Evolutionary conservation across 2,329 filamentous ascomycete genomes (phyloP).

Genomic region (Zymoseptoria crescenta): DNA sequence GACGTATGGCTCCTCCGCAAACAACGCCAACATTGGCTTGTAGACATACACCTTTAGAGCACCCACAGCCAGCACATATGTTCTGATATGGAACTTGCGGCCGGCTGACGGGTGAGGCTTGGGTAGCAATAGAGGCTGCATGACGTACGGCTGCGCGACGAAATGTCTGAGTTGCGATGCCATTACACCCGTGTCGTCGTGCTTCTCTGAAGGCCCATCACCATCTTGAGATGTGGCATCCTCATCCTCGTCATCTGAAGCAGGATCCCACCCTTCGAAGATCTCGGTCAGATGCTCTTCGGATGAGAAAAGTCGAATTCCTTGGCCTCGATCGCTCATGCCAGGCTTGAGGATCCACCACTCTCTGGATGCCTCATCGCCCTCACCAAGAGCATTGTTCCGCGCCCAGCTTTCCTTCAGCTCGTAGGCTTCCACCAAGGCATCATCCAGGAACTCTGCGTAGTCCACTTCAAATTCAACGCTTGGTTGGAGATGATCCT

Average conservation of each 20-base stretch:
- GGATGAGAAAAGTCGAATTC: slow-evolving; percentile 79
- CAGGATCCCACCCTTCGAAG: slow-evolving; percentile 85
- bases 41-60: slow-evolving; percentile 79
- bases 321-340: slow-evolving; percentile 94
- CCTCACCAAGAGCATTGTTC: slow-evolving; percentile 48
- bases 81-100: slow-evolving; percentile 90
- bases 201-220: slow-evolving; percentile 7
- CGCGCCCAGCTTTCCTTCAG: slow-evolving; percentile 66
- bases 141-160: slow-evolving; percentile 88
- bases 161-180: slow-evolving; percentile 93
- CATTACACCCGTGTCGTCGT: slow-evolving; percentile 52
- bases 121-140: slow-evolving; percentile 68
- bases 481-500: slow-evolving; percentile 62
- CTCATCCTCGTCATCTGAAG: slow-evolving; percentile 58
- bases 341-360: slow-evolving; percentile 99
- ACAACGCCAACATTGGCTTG: slow-evolving; percentile 84
- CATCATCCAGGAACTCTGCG: slow-evolving; percentile 91
- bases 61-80: slow-evolving; percentile 78
- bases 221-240: slow-evolving; percentile 27
- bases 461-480: slow-evolving; percentile 94
- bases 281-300: slow-evolving; percentile 77
- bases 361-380: slow-evolving; percentile 39
- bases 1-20: slow-evolving; percentile 67
- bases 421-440: slow-evolving; percentile 76
- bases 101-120: slow-evolving; percentile 41